Percentiles rank a stretch among this genome's conserved stretches.
Conservation (phyloP, 768 basidiomycete species). For the Saitozyma podzolica region DNA sequence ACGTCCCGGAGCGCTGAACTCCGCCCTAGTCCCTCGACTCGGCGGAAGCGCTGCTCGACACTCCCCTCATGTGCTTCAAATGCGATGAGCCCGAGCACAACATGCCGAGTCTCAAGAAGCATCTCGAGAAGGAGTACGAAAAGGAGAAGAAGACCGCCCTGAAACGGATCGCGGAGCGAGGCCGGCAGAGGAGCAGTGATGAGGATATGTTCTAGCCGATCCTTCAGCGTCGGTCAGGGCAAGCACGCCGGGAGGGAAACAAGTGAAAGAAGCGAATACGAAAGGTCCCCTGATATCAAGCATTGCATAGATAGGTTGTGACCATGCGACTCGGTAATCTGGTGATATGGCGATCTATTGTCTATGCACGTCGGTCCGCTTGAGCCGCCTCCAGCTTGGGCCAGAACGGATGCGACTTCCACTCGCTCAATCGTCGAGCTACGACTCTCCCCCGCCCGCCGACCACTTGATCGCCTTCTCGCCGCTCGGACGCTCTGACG, state of each 20-base stretch:
- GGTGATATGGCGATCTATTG: too few relatives aligned
- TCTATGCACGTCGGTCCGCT: background rate
- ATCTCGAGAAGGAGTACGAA: constrained; percentile 75
- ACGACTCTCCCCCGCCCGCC: constrained; percentile 29
- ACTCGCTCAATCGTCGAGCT: constrained; percentile 24
- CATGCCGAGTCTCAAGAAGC: constrained; percentile 71
- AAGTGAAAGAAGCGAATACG: too few relatives aligned
- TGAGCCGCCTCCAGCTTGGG: constrained; percentile 3
- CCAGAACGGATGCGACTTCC: constrained; percentile 43
- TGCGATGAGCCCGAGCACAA: constrained; percentile 67
- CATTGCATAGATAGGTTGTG: too few relatives aligned
- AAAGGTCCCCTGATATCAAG: too few relatives aligned
- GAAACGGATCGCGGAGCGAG: constrained; percentile 20
- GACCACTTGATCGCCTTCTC: constrained; percentile 13
- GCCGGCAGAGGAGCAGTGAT: constrained; percentile 32
- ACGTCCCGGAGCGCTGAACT: too few relatives aligned
- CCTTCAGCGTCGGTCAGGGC: too few relatives aligned
- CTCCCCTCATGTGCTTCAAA: constrained; percentile 67
- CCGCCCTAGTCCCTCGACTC: constrained; percentile 7
- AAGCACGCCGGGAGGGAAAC: too few relatives aligned
- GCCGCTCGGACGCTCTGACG: constrained; percentile 7
- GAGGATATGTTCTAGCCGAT: constrained; percentile 25
- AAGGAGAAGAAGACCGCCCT: constrained; percentile 48
- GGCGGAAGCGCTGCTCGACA: constrained; percentile 66
- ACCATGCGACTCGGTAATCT: too few relatives aligned